Evolutionary conservation across 805 yeast genomes (phyloP).

Genomic region (Ogataea polymorpha): DNA sequence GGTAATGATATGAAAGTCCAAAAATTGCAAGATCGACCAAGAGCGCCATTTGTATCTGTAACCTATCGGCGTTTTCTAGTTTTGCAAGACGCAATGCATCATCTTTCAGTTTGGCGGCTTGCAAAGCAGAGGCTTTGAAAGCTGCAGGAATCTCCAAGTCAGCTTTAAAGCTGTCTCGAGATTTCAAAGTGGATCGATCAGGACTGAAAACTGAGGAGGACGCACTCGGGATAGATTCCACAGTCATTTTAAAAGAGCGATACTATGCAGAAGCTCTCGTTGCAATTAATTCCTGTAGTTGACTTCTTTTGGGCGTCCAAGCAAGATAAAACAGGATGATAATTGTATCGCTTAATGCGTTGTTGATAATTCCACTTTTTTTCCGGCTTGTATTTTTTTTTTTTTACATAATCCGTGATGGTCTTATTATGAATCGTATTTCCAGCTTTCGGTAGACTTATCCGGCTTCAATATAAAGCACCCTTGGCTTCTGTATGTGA

Average conservation of each 20-base stretch:
- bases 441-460: neutral
- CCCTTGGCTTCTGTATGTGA: neutral
- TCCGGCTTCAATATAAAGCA: neutral
- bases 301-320: neutral
- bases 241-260: slow-evolving; percentile 10
- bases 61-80: slow-evolving; percentile 18
- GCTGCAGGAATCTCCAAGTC: neutral
- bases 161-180: slow-evolving; percentile 5
- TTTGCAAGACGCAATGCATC: slow-evolving; percentile 2
- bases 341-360: slow-evolving; percentile 2
- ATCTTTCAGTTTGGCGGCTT: neutral
- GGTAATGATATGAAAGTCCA: slow-evolving; percentile 21
- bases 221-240: slow-evolving; percentile 9
- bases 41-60: slow-evolving; percentile 21
- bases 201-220: slow-evolving; percentile 10
- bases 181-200: slow-evolving; percentile 7
- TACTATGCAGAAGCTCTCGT: slow-evolving; percentile 3
- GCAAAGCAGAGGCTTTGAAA: neutral
- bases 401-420: slow-evolving; percentile 3
- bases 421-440: neutral
- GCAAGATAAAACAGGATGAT: neutral
- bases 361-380: slow-evolving; percentile 7
- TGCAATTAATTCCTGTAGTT: neutral
- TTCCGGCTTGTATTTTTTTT: slow-evolving; percentile 2
- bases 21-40: slow-evolving; percentile 16